Evolutionary conservation across 129 eudicot species (phyloP).

Genomic region (Saussurea involucrata): DNA sequence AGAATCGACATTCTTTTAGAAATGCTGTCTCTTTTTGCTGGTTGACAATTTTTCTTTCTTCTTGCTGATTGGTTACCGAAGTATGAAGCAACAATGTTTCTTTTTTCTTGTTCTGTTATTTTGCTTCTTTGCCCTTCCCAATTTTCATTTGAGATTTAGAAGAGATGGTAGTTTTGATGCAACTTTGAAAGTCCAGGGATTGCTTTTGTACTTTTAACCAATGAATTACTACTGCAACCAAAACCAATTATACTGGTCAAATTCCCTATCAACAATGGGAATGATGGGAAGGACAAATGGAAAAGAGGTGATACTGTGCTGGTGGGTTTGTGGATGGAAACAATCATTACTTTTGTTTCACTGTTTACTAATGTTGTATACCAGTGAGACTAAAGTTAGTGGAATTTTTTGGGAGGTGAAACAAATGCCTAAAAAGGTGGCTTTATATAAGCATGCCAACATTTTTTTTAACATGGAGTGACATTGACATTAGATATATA

Average conservation of each 20-base stretch:
- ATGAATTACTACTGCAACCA: neutral
- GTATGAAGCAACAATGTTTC: too few species aligned
- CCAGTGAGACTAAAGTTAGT: neutral
- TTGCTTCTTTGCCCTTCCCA: neutral
- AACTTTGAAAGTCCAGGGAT: neutral
- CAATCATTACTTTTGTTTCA: neutral
- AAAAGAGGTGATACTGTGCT: neutral
- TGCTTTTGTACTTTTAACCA: neutral
- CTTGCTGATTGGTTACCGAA: too few species aligned
- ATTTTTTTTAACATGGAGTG: neutral
- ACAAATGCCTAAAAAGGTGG: neutral
- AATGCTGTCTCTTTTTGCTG: neutral
- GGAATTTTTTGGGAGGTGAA: neutral
- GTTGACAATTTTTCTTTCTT: too few species aligned
- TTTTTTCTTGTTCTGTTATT: too few species aligned
- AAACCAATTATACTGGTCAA: neutral
- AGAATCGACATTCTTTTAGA: neutral
- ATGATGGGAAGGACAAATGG: neutral
- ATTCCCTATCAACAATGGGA: neutral
- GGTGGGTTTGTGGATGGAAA: neutral
- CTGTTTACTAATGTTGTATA: neutral
- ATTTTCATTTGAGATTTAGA: neutral
- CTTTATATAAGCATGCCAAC: neutral
- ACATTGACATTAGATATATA: neutral
- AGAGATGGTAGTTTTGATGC: neutral